Conservation (phyloP, 2,329 filamentous ascomycete species). For the Parastagonospora nodorum region DNA sequence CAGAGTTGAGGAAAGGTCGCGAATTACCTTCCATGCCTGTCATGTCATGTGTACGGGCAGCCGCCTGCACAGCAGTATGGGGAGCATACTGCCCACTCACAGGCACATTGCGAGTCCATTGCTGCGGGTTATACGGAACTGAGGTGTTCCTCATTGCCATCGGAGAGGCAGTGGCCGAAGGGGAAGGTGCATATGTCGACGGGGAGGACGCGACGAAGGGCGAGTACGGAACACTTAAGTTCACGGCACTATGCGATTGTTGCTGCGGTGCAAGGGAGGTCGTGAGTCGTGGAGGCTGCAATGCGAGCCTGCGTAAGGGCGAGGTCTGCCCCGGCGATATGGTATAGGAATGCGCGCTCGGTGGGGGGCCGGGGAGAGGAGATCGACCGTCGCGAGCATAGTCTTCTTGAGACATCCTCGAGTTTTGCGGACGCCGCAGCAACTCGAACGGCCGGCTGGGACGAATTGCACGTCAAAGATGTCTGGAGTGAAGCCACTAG, state of each 20-base stretch:
- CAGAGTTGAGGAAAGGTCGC: slow-evolving; percentile 12
- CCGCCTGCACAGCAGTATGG: slow-evolving; percentile 38
- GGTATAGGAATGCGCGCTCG: too few relatives aligned
- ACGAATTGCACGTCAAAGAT: too few relatives aligned
- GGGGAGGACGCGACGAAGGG: slow-evolving; percentile 39
- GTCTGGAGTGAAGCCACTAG: too few relatives aligned
- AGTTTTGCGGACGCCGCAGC: too few relatives aligned
- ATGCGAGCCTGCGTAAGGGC: slow-evolving; percentile 42
- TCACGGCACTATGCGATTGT: slow-evolving; percentile 40
- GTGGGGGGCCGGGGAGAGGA: too few relatives aligned
- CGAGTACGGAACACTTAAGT: slow-evolving; percentile 44
- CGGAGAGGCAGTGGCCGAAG: slow-evolving; percentile 34
- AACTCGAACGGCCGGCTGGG: too few relatives aligned
- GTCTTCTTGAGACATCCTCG: too few relatives aligned
- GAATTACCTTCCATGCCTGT: slow-evolving; percentile 56
- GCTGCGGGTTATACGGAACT: slow-evolving; percentile 55
- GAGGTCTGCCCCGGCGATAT: slow-evolving; percentile 22
- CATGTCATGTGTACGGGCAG: slow-evolving; percentile 42
- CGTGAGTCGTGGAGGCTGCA: slow-evolving; percentile 50
- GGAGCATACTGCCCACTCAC: slow-evolving; percentile 46
- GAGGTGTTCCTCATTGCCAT: slow-evolving; percentile 44
- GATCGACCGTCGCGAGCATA: too few relatives aligned
- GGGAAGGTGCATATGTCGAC: slow-evolving; percentile 40
- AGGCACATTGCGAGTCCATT: slow-evolving; percentile 52
- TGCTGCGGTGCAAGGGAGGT: slow-evolving; percentile 47